Percentiles rank a stretch among this genome's conserved stretches.
These are phyloP conservation scores for Neoascochyta sp. DNA, from an alignment of 2,329 filamentous ascomycete genomes.

Conservation along the genomic window DNA sequence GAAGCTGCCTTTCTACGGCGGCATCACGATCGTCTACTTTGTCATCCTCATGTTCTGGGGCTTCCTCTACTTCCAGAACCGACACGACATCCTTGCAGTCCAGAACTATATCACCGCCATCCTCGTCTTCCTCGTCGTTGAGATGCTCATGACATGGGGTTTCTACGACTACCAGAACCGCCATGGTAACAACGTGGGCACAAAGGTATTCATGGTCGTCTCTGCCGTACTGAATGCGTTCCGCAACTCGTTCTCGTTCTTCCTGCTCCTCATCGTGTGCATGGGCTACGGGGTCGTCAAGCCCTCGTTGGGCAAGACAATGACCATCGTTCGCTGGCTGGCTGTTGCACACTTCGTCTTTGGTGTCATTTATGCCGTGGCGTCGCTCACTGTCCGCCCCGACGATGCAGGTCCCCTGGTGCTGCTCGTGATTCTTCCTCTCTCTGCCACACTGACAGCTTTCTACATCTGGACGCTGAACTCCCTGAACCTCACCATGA, in stretches of 20 bases:
- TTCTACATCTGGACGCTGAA: conserved; percentile 99
- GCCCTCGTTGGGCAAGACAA: conserved; percentile 82
- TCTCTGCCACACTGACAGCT: conserved; percentile 86
- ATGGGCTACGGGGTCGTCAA: conserved; percentile 99
- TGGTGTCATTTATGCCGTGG: conserved; percentile 86
- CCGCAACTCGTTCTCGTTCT: conserved; percentile 97
- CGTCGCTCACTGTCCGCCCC: conserved; percentile 82
- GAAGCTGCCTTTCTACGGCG: conserved; percentile 95
- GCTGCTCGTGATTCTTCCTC: conserved; percentile 85
- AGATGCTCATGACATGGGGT: conserved; percentile 98
- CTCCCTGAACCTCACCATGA: conserved; percentile 89
- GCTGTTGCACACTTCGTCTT: conserved; percentile 93
- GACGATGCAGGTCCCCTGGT: conserved; percentile 87
- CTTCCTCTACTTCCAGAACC: conserved; percentile 91
- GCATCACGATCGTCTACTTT: conserved; percentile 88
- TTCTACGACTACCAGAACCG: conserved; percentile 97
- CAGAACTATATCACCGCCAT: conserved; percentile 99
- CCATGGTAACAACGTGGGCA: conserved; percentile 75
- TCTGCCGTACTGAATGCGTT: conserved; percentile 92
- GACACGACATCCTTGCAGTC: conserved; percentile 88
- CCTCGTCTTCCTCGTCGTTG: conserved; percentile 84
- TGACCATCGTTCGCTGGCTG: conserved; percentile 89
- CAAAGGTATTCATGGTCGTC: conserved; percentile 82
- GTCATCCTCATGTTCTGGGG: conserved; percentile 85
- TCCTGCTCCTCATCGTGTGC: conserved; percentile 93